Conservation (phyloP, 495 filamentous ascomycete genomes). For the Talaromyces wortmannii region DNA sequence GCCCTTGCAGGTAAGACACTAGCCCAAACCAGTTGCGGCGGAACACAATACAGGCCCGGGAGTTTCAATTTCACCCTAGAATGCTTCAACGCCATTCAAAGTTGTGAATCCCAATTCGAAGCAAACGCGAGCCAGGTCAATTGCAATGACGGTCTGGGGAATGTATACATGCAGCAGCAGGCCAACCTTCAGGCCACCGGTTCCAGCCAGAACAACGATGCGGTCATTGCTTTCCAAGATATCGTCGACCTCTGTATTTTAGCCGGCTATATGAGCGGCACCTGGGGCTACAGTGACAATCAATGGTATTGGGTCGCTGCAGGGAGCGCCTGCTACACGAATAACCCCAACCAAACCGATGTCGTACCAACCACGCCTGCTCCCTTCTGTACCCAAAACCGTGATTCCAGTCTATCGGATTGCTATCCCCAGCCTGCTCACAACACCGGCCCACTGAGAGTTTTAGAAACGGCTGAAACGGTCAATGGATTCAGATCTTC, state of each 20-base stretch:
- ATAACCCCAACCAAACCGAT: not conserved
- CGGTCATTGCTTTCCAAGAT: not conserved
- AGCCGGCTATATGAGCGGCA: not conserved
- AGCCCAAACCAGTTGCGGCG: not conserved
- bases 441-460: not conserved
- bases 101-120: not conserved
- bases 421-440: not conserved
- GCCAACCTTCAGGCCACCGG: not conserved
- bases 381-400: not conserved
- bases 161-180: not conserved
- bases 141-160: not conserved
- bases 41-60: not conserved
- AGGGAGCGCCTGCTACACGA: not conserved
- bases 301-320: not conserved
- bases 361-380: not conserved
- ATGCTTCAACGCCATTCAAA: not conserved
- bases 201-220: not conserved
- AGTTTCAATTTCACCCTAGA: not conserved
- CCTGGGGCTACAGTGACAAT: not conserved
- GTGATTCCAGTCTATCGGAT: not conserved
- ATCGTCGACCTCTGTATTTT: not conserved
- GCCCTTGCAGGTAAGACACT: not conserved
- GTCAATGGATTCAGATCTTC: not conserved
- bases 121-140: not conserved
- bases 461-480: not conserved